Evolutionary conservation across 306 rosid species (phyloP).

Genomic region (Morella rubra): DNA sequence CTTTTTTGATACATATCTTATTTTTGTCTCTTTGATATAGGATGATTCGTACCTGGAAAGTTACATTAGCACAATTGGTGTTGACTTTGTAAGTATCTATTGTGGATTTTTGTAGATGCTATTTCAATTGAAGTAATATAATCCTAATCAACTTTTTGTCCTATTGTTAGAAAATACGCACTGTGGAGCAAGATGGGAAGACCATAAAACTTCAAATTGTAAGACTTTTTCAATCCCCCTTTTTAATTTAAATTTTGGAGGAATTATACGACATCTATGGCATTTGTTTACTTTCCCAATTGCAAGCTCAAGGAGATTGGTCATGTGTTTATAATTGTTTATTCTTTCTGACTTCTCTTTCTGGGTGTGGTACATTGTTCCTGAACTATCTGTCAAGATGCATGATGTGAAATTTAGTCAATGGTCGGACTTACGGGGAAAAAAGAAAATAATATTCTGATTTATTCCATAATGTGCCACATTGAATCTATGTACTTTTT

Average conservation of each 20-base stretch:
- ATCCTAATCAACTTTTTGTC: neutral
- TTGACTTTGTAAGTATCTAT: slow-evolving; percentile 47
- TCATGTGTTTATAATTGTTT: no score
- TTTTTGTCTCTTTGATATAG: slow-evolving; percentile 21
- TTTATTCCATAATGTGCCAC: neutral
- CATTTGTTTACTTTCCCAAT: neutral
- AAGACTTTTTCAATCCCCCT: neutral
- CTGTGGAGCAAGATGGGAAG: neutral
- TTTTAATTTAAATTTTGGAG: neutral
- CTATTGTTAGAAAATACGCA: neutral
- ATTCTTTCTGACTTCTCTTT: neutral
- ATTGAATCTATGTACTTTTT: neutral
- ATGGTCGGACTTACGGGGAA: neutral
- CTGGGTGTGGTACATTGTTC: neutral
- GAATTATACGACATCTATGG: neutral
- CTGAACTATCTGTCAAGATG: neutral
- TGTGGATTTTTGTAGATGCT: neutral
- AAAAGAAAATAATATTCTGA: neutral
- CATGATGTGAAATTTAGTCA: neutral
- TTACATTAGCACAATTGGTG: slow-evolving; percentile 60
- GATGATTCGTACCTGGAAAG: slow-evolving; percentile 60
- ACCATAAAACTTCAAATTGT: neutral
- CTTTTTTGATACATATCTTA: neutral
- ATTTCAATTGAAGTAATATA: neutral
- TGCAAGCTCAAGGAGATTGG: neutral